Conservation (phyloP, 805 yeast genomes). For the Nakazawaea anatomiae region DNA sequence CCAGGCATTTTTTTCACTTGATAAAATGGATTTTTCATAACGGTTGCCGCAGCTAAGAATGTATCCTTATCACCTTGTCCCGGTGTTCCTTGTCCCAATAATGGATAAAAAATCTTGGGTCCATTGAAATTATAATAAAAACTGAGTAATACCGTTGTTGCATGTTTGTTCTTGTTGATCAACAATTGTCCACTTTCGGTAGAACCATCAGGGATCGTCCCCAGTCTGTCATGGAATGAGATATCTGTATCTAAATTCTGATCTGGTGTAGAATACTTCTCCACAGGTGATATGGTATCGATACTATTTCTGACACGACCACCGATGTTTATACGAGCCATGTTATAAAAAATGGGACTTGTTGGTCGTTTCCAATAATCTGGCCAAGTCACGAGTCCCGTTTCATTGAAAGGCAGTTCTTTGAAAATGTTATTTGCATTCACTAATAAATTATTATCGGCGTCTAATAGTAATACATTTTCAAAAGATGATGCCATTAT, state of each 20-base stretch:
- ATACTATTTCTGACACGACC: conserved; percentile 24
- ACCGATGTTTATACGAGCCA: conserved; percentile 34
- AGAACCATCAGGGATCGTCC: conserved; percentile 47
- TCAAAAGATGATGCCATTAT: conserved; percentile 47
- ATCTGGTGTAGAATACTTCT: background rate
- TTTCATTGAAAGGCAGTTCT: conserved; percentile 44
- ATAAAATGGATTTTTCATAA: conserved; percentile 36
- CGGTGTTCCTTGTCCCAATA: conserved; percentile 38
- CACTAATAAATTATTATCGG: conserved; percentile 45
- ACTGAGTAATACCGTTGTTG: conserved; percentile 39
- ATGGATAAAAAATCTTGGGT: conserved; percentile 39
- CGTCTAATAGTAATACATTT: conserved; percentile 43
- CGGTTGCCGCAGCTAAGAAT: conserved; percentile 46
- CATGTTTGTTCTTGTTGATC: conserved; percentile 42
- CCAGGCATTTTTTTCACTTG: conserved; percentile 44
- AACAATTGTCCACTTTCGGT: conserved; percentile 56
- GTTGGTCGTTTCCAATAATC: conserved; percentile 57
- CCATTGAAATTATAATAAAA: conserved; percentile 50
- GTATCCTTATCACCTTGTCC: conserved; percentile 63
- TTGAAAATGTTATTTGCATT: conserved; percentile 48
- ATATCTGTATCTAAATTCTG: conserved; percentile 11
- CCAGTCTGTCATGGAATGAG: conserved; percentile 47
- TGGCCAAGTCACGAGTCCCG: conserved; percentile 54
- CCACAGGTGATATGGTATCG: conserved; percentile 22
- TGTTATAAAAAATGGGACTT: conserved; percentile 40